phyloP scores from a whole-genome alignment of 371 early-diverging fungal genomes.

The Rhizopus microsporus region DNA sequence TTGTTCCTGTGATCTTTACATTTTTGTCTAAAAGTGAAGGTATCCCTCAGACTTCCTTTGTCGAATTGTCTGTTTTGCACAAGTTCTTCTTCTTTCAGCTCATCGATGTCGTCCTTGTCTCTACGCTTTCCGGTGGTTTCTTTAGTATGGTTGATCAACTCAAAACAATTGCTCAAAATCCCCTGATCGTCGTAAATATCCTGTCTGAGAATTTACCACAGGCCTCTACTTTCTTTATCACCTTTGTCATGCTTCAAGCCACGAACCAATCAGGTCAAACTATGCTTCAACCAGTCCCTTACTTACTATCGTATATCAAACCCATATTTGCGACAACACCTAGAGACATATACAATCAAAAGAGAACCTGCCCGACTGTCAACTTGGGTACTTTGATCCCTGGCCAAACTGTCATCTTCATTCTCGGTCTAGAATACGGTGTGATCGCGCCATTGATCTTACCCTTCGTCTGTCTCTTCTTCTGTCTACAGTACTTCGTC shows the following conservation, averaged over 20 bases:
- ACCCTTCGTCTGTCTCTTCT: slow-evolving; percentile 77
- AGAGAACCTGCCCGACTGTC: slow-evolving; percentile 42
- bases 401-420: slow-evolving; percentile 70
- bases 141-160: slow-evolving; percentile 41
- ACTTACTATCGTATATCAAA: slow-evolving; percentile 64
- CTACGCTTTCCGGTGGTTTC: slow-evolving; percentile 71
- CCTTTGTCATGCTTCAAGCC: slow-evolving; percentile 76
- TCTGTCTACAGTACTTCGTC: slow-evolving; percentile 70
- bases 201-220: slow-evolving; percentile 65
- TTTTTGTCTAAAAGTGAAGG: slow-evolving; percentile 71
- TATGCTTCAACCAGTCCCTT: slow-evolving; percentile 66
- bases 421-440: slow-evolving; percentile 69
- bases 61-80: slow-evolving; percentile 60
- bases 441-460: slow-evolving; percentile 81
- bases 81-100: slow-evolving; percentile 84
- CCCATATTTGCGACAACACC: slow-evolving; percentile 76
- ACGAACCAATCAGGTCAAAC: slow-evolving; percentile 67
- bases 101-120: slow-evolving; percentile 80
- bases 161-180: slow-evolving; percentile 38
- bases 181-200: slow-evolving; percentile 49
- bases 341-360: slow-evolving; percentile 63
- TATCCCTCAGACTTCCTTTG: slow-evolving; percentile 60
- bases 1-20: slow-evolving; percentile 73
- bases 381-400: slow-evolving; percentile 58
- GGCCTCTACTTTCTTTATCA: slow-evolving; percentile 79